Conservation (phyloP, 768 basidiomycete species). For the Amanita molliuscula region DNA sequence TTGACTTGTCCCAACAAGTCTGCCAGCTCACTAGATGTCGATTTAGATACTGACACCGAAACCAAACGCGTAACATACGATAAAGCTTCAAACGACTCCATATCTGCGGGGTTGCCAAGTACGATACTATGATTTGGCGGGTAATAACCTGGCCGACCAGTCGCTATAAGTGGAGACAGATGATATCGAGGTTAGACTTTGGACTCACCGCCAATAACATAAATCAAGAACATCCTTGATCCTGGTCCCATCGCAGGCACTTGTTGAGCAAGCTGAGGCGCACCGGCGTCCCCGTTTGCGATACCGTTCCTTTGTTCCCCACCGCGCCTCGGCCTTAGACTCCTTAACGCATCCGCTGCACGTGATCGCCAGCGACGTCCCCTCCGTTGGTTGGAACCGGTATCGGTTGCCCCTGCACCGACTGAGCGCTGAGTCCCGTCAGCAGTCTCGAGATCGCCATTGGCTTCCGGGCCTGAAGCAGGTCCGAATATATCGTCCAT, state of each 20-base stretch:
- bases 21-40: constrained; percentile 56
- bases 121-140: constrained; percentile 85
- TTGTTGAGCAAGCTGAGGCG: constrained; percentile 9
- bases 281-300: constrained; percentile 6
- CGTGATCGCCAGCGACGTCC: constrained; percentile 44
- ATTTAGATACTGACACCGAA: constrained; percentile 3
- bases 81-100: constrained; percentile 74
- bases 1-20: constrained; percentile 78
- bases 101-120: constrained; percentile 56
- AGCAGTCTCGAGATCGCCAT: background rate
- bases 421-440: background rate
- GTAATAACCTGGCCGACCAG: constrained; percentile 61
- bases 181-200: no score
- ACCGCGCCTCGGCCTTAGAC: constrained; percentile 30
- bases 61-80: constrained; percentile 34
- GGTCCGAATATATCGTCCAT: constrained; percentile 6
- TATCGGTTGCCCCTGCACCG: background rate
- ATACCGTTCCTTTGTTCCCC: constrained; percentile 14
- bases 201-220: constrained; percentile 70
- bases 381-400: constrained; percentile 1
- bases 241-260: constrained; percentile 16
- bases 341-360: constrained; percentile 53
- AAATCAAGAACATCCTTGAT: constrained; percentile 78
- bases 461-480: background rate
- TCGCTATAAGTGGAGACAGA: background rate